These are phyloP conservation scores for Yamadazyma laniorum DNA, from an alignment of 805 yeast species.

Conservation along the genomic window DNA sequence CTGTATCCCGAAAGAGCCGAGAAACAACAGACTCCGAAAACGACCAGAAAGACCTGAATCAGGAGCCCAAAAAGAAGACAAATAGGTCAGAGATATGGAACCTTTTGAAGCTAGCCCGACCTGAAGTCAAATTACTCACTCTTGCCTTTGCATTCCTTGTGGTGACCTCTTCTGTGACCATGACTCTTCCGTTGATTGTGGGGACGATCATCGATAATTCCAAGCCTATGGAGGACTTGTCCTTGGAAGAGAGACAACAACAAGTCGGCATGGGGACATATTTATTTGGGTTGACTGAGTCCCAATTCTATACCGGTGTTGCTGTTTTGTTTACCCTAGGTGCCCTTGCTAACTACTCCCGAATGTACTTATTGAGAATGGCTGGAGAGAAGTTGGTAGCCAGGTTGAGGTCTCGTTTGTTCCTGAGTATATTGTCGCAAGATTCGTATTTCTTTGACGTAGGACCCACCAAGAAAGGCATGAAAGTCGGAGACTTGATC, in stretches of 20 bases:
- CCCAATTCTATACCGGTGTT: slow-evolving; percentile 62
- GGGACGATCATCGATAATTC: slow-evolving; percentile 84
- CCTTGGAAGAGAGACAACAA: not conserved
- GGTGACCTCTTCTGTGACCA: slow-evolving; percentile 72
- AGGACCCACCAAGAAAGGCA: slow-evolving; percentile 48
- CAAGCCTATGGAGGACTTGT: slow-evolving; percentile 21
- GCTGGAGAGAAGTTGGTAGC: slow-evolving; percentile 90
- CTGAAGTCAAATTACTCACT: slow-evolving; percentile 50
- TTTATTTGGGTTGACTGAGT: slow-evolving; percentile 56
- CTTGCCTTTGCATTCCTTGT: slow-evolving; percentile 65
- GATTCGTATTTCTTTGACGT: slow-evolving; percentile 88
- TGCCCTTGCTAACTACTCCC: slow-evolving; percentile 74
- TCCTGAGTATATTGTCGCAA: slow-evolving; percentile 74
- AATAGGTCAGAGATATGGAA: slow-evolving; percentile 19
- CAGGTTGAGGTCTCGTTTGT: slow-evolving; percentile 71
- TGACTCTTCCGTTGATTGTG: slow-evolving; percentile 78
- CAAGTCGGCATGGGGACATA: slow-evolving; percentile 3
- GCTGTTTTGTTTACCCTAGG: slow-evolving; percentile 68
- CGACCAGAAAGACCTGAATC: not conserved
- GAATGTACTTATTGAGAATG: slow-evolving; percentile 70
- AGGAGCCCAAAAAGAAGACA: not conserved
- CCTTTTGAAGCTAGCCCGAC: slow-evolving; percentile 26
- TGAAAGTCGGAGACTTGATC: slow-evolving; percentile 86
- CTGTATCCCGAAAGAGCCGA: too few relatives aligned
- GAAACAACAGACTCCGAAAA: not conserved